Percentiles rank a stretch among this genome's conserved stretches.
Evolutionary conservation across 2,329 filamentous ascomycete species (phyloP).

Genomic region (Dendrostoma leiphaemia): DNA sequence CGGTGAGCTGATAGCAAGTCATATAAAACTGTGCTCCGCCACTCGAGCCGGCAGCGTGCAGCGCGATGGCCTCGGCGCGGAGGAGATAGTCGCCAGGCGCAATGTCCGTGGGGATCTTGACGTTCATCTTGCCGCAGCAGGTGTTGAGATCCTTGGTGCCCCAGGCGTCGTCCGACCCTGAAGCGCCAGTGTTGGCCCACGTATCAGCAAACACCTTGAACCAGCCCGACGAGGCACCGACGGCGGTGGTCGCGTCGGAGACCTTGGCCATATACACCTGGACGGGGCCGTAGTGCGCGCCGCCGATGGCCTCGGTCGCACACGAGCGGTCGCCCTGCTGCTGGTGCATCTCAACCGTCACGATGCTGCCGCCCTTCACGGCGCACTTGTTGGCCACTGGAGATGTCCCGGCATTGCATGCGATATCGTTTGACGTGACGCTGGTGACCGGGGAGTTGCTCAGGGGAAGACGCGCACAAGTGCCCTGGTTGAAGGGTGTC

Average conservation of each 20-base stretch:
- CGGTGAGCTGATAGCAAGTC: conserved; percentile 36
- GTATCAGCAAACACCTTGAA: conserved; percentile 51
- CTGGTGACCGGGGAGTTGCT: conserved; percentile 52
- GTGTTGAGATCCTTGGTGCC: conserved; percentile 41
- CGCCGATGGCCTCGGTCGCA: conserved; percentile 47
- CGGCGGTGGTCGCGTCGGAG: conserved; percentile 40
- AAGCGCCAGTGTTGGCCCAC: conserved; percentile 34
- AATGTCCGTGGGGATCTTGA: conserved; percentile 32
- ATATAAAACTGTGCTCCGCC: conserved; percentile 38
- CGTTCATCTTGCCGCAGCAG: conserved; percentile 39
- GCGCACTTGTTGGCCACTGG: conserved; percentile 40
- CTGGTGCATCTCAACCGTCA: conserved; percentile 55
- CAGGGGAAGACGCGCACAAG: conserved; percentile 46
- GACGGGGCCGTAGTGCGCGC: conserved; percentile 50
- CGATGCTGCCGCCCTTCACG: conserved; percentile 44
- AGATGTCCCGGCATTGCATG: conserved; percentile 41
- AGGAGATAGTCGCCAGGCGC: conserved; percentile 41
- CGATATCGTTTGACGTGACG: conserved; percentile 39
- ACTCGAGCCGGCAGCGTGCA: conserved; percentile 38
- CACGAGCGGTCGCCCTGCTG: conserved; percentile 41
- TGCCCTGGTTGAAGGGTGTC: conserved; percentile 31
- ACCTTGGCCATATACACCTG: conserved; percentile 49
- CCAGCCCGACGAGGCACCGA: conserved; percentile 40
- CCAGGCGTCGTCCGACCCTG: conserved; percentile 44
- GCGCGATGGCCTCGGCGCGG: conserved; percentile 46